Base-by-base conservation (phyloP, 2,329 filamentous ascomycete genomes). In the Trichophyton rubrum region DNA sequence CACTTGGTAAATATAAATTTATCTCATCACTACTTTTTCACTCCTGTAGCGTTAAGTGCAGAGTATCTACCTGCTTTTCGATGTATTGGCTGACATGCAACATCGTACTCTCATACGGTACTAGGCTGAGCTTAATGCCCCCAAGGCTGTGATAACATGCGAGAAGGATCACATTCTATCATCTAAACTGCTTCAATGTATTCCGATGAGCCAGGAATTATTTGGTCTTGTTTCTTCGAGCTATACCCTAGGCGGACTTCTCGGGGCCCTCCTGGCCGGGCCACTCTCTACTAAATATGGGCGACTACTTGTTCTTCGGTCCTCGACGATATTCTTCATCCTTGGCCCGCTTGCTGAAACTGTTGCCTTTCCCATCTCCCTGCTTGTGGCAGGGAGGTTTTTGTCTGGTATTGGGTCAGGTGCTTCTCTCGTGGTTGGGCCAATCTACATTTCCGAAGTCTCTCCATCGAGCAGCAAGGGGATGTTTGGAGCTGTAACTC, bases 381-480 rank as follows among this genome's bases (percentile, higher is more conserved):
- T 87, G 33, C 79, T 99, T 73, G 82, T 83, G 0, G 64, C 88
- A 15, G 93, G 92, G 3, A 82, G 93, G 22, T 77, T 96, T 22
- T 70, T 97, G 13, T 86, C 88, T 7, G 93, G 93, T 9, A 71
- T 95, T 1, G 91, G 89, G 5, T 90, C 90, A 4, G 93, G 93
- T 22, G 89, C 90, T 1, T 84, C 90, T 1, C 92, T 93, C 2
- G 93, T 99, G 20, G 89, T 96, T 40, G 90, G 95, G 2, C 93
- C 93, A 0, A 83, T 99, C 20, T 99, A 95, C 77, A 90, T 99
- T 66, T 91, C 90, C 53, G 93, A 99, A 73, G 82, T 96, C 27
- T 86, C 91, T 0, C 93, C 92, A 3, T 84, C 84, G 0, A 76
- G 79, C 15, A 82, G 86, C 65, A 83, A 85, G 60, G 91, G 90